A percentile compares a stretch with the other conserved stretches of the same genome.
These are phyloP conservation scores for Aspergillus fijiensis DNA, from an alignment of 2,329 filamentous ascomycete species.

Conservation along the genomic window DNA sequence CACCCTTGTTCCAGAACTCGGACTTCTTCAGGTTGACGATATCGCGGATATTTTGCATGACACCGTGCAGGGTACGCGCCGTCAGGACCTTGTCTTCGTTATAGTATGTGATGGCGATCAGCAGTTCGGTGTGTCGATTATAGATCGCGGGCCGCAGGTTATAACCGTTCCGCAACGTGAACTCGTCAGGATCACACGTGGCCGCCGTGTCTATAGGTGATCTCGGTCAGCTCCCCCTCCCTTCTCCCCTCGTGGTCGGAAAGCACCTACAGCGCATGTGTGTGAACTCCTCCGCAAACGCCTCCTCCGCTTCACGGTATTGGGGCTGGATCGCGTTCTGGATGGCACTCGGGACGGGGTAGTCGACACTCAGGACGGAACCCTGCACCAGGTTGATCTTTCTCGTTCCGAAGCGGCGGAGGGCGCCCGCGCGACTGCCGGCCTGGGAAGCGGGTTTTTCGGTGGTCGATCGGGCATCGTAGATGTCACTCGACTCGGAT, in stretches of 20 bases:
- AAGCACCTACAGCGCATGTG: constrained; percentile 76
- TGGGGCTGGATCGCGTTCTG: constrained; percentile 93
- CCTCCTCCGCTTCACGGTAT: constrained; percentile 82
- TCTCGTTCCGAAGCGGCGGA: constrained; percentile 89
- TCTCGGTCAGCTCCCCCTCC: constrained; percentile 8
- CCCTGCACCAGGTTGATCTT: constrained; percentile 98
- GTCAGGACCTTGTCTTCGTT: constrained; percentile 97
- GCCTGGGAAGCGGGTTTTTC: constrained; percentile 6
- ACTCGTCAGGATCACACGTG: constrained; percentile 96
- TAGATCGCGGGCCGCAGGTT: constrained; percentile 97
- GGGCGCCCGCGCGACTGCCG: constrained; percentile 27
- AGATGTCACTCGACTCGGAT: constrained; percentile 49
- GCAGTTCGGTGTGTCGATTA: constrained; percentile 92
- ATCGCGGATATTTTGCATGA: constrained; percentile 98
- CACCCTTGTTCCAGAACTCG: constrained; percentile 99
- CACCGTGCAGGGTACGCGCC: constrained; percentile 87
- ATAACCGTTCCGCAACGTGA: constrained; percentile 97
- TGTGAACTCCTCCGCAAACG: constrained; percentile 85
- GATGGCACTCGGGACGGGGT: constrained; percentile 94
- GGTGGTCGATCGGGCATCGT: constrained; percentile 42
- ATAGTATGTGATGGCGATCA: constrained; percentile 98
- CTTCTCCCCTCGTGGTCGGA: neutral
- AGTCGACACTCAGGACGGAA: constrained; percentile 92
- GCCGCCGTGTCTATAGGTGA: constrained; percentile 72
- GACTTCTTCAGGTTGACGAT: constrained; percentile 99